Evolutionary conservation across 169 alveolate species (phyloP).

Genomic region (Eimeria maxima): DNA sequence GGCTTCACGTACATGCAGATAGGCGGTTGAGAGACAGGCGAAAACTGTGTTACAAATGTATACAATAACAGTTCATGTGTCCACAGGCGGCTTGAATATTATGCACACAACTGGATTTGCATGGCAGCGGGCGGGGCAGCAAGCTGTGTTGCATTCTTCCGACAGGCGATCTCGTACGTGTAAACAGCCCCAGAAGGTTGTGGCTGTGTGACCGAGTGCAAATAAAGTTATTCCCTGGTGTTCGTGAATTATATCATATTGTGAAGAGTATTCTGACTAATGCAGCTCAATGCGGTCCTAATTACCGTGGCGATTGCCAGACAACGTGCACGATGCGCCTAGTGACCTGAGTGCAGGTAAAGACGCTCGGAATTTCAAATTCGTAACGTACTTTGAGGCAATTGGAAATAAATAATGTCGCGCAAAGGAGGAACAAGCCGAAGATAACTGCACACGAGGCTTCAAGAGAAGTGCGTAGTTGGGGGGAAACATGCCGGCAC

Average conservation of each 20-base stretch:
- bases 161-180: not conserved
- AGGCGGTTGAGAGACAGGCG: too few species aligned
- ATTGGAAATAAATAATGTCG: not conserved
- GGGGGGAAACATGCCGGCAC: not conserved
- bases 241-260: too few species aligned
- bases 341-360: not conserved
- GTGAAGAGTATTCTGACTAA: too few species aligned
- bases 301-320: not conserved
- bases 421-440: not conserved
- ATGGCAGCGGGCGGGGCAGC: not conserved
- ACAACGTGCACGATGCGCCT: not conserved
- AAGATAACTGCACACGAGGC: not conserved
- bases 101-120: not conserved
- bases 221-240: too few species aligned
- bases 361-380: not conserved
- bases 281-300: too few species aligned
- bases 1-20: too few species aligned
- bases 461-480: not conserved
- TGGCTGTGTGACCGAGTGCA: not conserved
- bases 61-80: too few species aligned
- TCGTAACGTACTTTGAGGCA: not conserved
- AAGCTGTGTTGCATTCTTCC: not conserved
- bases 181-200: not conserved
- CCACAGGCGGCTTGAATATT: not conserved
- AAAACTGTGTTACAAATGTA: too few species aligned